These are phyloP conservation scores for Plasmopara muralis DNA, from an alignment of 352 stramenopile species.

Conservation along the genomic window DNA sequence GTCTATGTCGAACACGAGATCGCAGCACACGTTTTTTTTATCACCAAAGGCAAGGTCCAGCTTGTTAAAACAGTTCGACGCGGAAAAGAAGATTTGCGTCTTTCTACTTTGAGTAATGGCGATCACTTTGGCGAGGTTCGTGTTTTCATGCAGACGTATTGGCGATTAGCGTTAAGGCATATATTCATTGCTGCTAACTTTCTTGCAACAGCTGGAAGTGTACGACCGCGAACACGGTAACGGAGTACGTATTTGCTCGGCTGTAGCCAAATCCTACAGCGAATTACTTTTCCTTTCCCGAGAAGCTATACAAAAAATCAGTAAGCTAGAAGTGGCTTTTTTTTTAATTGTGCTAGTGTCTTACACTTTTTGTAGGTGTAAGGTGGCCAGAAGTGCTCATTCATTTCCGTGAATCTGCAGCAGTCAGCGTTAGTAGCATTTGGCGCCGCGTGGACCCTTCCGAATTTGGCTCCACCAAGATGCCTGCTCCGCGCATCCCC, in stretches of 20 bases:
- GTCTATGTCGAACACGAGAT: constrained; percentile 80
- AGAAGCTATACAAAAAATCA: constrained; percentile 65
- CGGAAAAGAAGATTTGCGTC: constrained; percentile 36
- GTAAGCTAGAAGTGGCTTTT: constrained; percentile 26
- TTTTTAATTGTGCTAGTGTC: neutral
- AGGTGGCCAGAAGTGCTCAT: constrained; percentile 67
- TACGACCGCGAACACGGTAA: constrained; percentile 75
- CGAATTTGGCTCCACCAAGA: constrained; percentile 5
- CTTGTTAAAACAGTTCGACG: constrained; percentile 48
- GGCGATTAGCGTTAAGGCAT: no score
- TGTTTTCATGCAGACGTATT: neutral
- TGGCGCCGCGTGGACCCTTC: constrained; percentile 26
- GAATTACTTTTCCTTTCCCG: constrained; percentile 78
- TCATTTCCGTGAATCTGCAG: constrained; percentile 52
- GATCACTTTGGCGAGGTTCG: constrained; percentile 80
- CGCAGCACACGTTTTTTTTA: constrained; percentile 76
- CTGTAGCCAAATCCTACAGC: constrained; percentile 68
- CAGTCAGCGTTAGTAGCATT: constrained; percentile 37
- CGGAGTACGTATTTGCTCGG: constrained; percentile 77
- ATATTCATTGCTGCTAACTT: neutral
- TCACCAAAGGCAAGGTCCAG: constrained; percentile 67
- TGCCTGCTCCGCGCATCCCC: constrained; percentile 3
- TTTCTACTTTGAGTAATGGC: constrained; percentile 40
- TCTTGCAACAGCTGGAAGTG: constrained; percentile 53
- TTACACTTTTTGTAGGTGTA: constrained; percentile 27